Evolutionary conservation across 2,329 filamentous ascomycete genomes (phyloP), one percentile per base, ranked within the genome.

Genomic region (Cladosporium sp.): DNA sequence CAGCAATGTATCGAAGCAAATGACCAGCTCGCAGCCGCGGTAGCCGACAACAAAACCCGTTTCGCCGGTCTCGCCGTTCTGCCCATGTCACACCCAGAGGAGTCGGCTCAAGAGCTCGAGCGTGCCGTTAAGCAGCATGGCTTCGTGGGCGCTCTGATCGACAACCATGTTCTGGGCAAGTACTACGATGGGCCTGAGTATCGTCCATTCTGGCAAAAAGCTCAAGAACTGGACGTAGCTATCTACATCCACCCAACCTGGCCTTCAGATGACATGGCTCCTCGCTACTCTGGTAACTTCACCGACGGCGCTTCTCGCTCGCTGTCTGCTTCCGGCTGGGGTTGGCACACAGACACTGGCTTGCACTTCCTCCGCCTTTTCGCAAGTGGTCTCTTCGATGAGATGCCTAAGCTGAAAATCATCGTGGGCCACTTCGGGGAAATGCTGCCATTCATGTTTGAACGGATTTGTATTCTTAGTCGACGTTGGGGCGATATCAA

Each of bases 371-470:
- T 83, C 15, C 71, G 74, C 12, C 73, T 86, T 1, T 84, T 76
- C 61, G 76, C 78, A 1, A 70, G 74, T 0, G 81, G 81, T 1
- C 63, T 84, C 1, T 86, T 86, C 60, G 83, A 85, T 65, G 70
- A 73, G 3, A 79, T 78, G 42, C 81, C 82, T 0, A 70, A 65
- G 19, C 65, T 86, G 8, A 83, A 84, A 64, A 71, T 86, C 47
- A 71, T 85, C 9, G 70, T 83, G 32, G 81, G 80, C 0, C 81
- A 83, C 64, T 79, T 82, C 70, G 80, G 80, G 12, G 81, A 83
- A 68, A 77, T 82, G 74, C 66, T 86, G 0, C 82, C 83, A 0
- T 84, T 80, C 61, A 77, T 80, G 71, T 70, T 85, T 9, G 77
- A 83, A 42, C 74, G 82, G 1, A 75, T 78, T 37, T 58, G 68